phyloP scores from a whole-genome alignment of 495 filamentous ascomycete genomes.

The Aspergillus cavernicola region DNA sequence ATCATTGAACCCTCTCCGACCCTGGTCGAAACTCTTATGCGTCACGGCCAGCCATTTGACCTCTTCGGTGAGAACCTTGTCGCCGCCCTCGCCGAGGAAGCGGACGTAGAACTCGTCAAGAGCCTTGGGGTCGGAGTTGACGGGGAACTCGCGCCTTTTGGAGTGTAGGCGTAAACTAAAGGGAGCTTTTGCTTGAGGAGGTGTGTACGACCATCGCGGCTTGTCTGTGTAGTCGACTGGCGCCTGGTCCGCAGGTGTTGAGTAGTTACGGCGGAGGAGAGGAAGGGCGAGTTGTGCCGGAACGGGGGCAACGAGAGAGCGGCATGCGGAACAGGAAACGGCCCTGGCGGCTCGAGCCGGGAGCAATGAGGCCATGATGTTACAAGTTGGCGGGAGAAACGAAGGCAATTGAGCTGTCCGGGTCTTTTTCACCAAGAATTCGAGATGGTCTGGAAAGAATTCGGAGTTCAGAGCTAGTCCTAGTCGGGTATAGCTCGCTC shows the following conservation, averaged over 20 bases:
- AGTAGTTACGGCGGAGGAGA: conserved; percentile 16
- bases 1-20: conserved; percentile 89
- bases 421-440: conserved; percentile 25
- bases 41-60: conserved; percentile 96
- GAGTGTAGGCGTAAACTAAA: conserved; percentile 48
- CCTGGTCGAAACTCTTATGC: conserved; percentile 98
- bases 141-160: conserved; percentile 50
- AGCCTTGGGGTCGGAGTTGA: conserved; percentile 69
- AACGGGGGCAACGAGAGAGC: conserved; percentile 21
- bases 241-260: conserved; percentile 24
- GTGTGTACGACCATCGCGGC: conserved; percentile 83
- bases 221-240: conserved; percentile 34
- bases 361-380: conserved; percentile 38
- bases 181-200: conserved; percentile 72
- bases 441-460: conserved; percentile 24
- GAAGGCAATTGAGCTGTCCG: conserved; percentile 31
- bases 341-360: conserved; percentile 35
- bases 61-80: conserved; percentile 75
- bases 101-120: conserved; percentile 72
- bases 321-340: conserved; percentile 31
- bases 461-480: conserved; percentile 24
- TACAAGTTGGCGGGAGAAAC: conserved; percentile 19
- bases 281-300: conserved; percentile 15
- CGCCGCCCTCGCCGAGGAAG: conserved; percentile 66
- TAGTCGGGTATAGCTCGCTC: conserved; percentile 9